Base-by-base conservation (phyloP, 129 eudicot species). In the Pseudognaphalium luteoalbum region DNA sequence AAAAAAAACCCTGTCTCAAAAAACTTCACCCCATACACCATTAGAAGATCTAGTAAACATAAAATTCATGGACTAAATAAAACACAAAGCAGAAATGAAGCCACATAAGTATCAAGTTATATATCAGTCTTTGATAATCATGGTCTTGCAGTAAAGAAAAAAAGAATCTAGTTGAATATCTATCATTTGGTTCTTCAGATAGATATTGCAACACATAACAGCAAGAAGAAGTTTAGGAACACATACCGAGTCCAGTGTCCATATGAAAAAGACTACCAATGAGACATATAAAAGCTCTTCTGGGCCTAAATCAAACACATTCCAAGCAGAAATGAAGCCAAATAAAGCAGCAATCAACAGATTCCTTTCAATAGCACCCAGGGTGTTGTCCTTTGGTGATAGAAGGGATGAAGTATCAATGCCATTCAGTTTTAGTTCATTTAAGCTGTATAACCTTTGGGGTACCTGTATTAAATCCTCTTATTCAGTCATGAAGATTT, bases 261-360 rank as follows among this genome's bases (percentile, higher is more conserved):
- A 85, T 57, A 89, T 16, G 68, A 91, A 94, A 83, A 91, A 77
- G 69, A 89, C 6, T 29, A 87, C 90, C 83, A 94, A 59, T 2
- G 97, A 84, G 42, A 84, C 65, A 75, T 83, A 91, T 4, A 94
- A 70, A 76, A 86, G 76, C 72, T 87, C 86, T 74, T 88, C 78
- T 25, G 96, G 85, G 78, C 86, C 88, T 2, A 91, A 84, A 25
- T 77, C 90, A 85, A 94, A 82, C 60, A 81, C 84, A 52, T 81
- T 87, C 98, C 96, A 89, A 21, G 90, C 93, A 66, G 93, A 82
- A 82, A 87, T n/a, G 71, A 87, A 86, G n/a, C 97, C 96, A 37
- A 86, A 73, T 11, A 89, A 50, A 59, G 90, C 96, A 77, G 91
- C 90, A 82, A 92, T 74, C 62, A 86, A 90, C 44, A 94, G 79